A percentile compares a stretch with the other conserved stretches of the same genome.
phyloP scores from a whole-genome alignment of 2,329 filamentous ascomycete genomes.

The Claviceps sp. region DNA sequence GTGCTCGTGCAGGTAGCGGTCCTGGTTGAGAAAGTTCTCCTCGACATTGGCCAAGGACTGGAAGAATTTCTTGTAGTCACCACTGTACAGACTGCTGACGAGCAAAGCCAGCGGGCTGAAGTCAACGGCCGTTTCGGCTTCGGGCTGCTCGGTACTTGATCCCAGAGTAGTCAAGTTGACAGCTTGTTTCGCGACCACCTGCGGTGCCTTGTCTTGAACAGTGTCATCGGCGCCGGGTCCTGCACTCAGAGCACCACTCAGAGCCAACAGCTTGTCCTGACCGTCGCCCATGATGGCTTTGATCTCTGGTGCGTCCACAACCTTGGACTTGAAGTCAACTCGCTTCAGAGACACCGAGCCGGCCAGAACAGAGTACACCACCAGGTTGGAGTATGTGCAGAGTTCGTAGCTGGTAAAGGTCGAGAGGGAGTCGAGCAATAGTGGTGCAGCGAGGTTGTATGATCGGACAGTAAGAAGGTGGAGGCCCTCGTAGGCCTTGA shows the following conservation, averaged over 20 bases:
- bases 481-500: conserved; percentile 96
- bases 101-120: conserved; percentile 79
- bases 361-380: conserved; percentile 89
- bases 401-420: conserved; percentile 98
- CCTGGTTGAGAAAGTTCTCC: conserved; percentile 84
- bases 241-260: conserved; percentile 68
- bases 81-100: conserved; percentile 83
- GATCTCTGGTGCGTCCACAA: conserved; percentile 96
- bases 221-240: conserved; percentile 72
- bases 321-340: conserved; percentile 97
- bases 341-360: conserved; percentile 91
- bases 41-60: conserved; percentile 78
- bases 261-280: conserved; percentile 73
- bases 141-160: conserved; percentile 55
- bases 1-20: conserved; percentile 92
- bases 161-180: conserved; percentile 85
- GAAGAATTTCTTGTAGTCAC: conserved; percentile 92
- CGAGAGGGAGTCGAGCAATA: conserved; percentile 90
- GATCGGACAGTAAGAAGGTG: conserved; percentile 86
- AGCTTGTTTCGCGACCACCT: conserved; percentile 40
- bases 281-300: conserved; percentile 88
- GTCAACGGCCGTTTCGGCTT: conserved; percentile 72
- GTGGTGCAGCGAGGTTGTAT: conserved; percentile 76
- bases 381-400: conserved; percentile 88
- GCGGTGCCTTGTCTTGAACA: conserved; percentile 45